A percentile compares a stretch with the other conserved stretches of the same genome.
phyloP scores from a whole-genome alignment of 441 rosid genomes.

The Gossypium armourianum region DNA sequence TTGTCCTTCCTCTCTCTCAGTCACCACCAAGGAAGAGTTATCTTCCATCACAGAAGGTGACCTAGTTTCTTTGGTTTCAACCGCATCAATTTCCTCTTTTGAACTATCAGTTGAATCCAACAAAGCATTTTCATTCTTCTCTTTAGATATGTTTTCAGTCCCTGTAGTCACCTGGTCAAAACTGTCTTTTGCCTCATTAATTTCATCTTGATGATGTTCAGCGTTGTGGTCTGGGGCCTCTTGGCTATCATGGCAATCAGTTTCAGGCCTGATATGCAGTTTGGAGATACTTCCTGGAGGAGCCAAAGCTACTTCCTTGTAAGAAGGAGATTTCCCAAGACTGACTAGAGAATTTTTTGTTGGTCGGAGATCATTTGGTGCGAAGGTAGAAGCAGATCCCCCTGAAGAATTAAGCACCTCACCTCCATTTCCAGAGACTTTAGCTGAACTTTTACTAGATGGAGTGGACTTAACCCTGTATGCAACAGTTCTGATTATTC shows the following conservation, averaged over 20 bases:
- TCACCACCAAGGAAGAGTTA: conserved; percentile 23
- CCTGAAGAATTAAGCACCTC: conserved; percentile 32
- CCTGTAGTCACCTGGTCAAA: conserved; percentile 22
- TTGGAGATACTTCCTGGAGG: conserved; percentile 78
- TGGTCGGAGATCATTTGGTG: conserved; percentile 31
- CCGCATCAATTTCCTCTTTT: conserved; percentile 26
- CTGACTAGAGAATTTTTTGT: conserved; percentile 39
- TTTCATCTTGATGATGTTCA: conserved; percentile 28
- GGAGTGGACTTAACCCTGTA: conserved; percentile 73
- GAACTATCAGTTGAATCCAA: conserved; percentile 17
- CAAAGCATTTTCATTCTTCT: conserved; percentile 28
- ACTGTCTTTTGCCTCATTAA: conserved; percentile 30
- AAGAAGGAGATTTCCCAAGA: conserved; percentile 87
- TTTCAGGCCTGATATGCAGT: conserved; percentile 53
- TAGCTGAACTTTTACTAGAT: conserved; percentile 34
- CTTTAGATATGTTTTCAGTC: conserved; percentile 24
- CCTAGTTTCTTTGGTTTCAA: conserved; percentile 29
- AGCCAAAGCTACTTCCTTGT: conserved; percentile 93
- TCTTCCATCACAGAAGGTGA: conserved; percentile 31
- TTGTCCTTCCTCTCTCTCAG: conserved; percentile 25
- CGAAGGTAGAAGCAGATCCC: conserved; percentile 35
- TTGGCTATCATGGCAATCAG: conserved; percentile 32
- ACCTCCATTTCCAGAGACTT: conserved; percentile 29
- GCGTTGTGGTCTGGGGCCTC: conserved; percentile 21
- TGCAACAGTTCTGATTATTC: conserved; percentile 62